Conservation (phyloP, 202 grass and related monocot genomes). For the Setaria viridis region DNA sequence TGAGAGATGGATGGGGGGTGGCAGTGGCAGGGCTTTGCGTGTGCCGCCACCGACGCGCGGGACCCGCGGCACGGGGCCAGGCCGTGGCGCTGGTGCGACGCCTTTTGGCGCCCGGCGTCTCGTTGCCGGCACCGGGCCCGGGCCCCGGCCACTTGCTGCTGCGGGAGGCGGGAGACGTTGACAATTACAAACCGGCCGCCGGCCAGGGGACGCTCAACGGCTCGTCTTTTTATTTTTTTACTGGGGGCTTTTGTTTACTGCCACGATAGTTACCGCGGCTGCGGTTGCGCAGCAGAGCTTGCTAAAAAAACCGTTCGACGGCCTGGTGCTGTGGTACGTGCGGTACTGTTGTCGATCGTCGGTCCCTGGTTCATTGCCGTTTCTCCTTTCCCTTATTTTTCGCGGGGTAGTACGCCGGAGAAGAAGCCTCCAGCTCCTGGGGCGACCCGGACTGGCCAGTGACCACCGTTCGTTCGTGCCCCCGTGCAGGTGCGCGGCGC, state of each 20-base stretch:
- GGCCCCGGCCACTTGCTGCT: background rate
- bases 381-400: no score
- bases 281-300: no score
- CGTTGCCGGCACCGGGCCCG: background rate
- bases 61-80: background rate
- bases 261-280: background rate
- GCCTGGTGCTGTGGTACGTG: no score
- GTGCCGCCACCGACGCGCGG: conserved; percentile 14
- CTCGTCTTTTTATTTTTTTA: background rate
- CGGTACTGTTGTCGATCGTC: no score
- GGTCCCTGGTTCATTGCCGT: no score
- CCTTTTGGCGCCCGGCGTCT: conserved; percentile 19
- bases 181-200: background rate
- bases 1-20: background rate
- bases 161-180: background rate
- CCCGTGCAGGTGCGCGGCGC: no score
- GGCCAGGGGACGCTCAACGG: background rate
- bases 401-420: no score
- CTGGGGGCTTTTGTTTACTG: background rate
- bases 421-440: no score
- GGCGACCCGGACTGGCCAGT: no score
- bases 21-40: background rate
- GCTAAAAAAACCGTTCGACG: no score
- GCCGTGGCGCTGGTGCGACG: background rate
- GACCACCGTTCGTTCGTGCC: no score